Conservation (phyloP, 345 rosid species). For the Euclidium syriacum region DNA sequence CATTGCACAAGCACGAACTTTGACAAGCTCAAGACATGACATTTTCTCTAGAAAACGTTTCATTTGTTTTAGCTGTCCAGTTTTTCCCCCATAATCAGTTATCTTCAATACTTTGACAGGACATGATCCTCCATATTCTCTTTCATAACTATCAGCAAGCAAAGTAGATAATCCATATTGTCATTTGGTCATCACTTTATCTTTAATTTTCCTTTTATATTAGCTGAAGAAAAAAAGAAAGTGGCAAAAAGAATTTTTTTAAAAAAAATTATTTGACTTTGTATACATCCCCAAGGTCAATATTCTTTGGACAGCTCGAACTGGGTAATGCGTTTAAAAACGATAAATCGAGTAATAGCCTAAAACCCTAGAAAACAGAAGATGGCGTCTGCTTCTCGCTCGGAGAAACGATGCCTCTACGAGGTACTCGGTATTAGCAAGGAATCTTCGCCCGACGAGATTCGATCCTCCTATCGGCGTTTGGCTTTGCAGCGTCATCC, state of each 20-base stretch:
- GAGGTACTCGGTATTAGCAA: conserved; percentile 63
- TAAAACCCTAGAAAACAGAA: conserved; percentile 15
- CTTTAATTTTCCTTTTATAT: not conserved
- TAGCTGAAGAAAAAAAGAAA: not conserved
- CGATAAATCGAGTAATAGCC: not conserved
- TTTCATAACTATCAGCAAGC: too few species aligned
- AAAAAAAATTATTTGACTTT: not conserved
- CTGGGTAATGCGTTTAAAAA: not conserved
- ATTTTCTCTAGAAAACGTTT: too few species aligned
- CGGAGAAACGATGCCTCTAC: conserved; percentile 86
- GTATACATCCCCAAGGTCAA: not conserved
- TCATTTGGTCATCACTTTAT: too few species aligned
- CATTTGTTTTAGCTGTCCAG: too few species aligned
- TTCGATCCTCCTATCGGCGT: conserved; percentile 71
- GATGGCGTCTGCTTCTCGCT: conserved; percentile 44
- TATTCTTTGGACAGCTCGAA: not conserved
- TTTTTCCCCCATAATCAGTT: too few species aligned
- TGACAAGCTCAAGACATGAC: too few species aligned
- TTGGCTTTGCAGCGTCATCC: conserved; percentile 94
- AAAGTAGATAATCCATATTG: too few species aligned
- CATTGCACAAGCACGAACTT: too few species aligned
- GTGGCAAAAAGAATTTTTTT: not conserved
- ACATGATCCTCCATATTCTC: too few species aligned
- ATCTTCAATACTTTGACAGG: too few species aligned
- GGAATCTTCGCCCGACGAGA: conserved; percentile 70